Percentiles rank a stretch among this genome's conserved stretches.
Conservation (phyloP, 352 stramenopile genomes). For the Globisporangium takayamanum region DNA sequence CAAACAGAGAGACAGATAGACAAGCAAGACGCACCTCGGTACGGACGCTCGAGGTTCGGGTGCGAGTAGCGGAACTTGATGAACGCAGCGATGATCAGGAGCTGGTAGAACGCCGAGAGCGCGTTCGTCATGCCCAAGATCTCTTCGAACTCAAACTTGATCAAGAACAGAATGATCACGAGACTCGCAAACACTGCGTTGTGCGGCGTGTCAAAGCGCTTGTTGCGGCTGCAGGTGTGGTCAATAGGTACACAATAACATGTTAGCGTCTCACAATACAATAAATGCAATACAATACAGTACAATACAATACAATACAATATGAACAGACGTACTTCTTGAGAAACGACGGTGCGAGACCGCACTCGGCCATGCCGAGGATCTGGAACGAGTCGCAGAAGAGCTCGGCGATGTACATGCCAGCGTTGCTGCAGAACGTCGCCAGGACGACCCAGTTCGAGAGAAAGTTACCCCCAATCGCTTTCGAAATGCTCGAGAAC, state of each 20-base stretch:
- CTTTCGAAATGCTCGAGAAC: conserved; percentile 81
- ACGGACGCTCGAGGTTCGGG: conserved; percentile 28
- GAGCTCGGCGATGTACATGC: conserved; percentile 91
- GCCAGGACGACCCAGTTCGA: conserved; percentile 85
- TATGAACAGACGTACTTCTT: conserved; percentile 54
- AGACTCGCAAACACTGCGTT: conserved; percentile 35
- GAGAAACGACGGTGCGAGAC: conserved; percentile 80
- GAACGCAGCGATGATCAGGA: conserved; percentile 88
- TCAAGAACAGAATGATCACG: conserved; percentile 44
- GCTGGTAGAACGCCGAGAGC: conserved; percentile 78
- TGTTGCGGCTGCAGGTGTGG: conserved; percentile 26
- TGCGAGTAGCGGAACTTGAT: conserved; percentile 76
- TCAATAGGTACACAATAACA: background rate
- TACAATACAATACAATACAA: background rate
- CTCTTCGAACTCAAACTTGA: conserved; percentile 61
- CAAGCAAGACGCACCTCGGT: conserved; percentile 20
- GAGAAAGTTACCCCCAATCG: conserved; percentile 81
- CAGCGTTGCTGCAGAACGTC: conserved; percentile 85
- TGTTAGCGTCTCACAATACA: no score
- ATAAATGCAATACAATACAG: background rate
- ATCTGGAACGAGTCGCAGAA: conserved; percentile 90
- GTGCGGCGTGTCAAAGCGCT: conserved; percentile 48
- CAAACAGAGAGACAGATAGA: no score
- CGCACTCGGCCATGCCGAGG: conserved; percentile 71
- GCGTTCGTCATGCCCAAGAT: conserved; percentile 88